phyloP scores from a whole-genome alignment of 2,329 filamentous ascomycete genomes.

The Macrophomina pseudophaseolina region DNA sequence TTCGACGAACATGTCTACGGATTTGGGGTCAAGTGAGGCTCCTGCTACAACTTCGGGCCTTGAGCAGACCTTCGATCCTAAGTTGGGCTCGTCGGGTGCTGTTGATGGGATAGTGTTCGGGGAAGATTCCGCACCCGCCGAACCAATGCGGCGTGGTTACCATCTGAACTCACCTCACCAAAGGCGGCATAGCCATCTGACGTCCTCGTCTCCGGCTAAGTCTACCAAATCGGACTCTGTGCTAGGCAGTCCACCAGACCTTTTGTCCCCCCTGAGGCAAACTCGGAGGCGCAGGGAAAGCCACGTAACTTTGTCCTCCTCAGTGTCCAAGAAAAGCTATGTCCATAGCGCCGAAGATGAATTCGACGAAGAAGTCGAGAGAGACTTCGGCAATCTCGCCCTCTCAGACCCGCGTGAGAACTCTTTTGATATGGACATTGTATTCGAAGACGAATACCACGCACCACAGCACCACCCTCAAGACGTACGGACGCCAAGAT shows the following conservation, averaged over 20 bases:
- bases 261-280: background rate
- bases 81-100: background rate
- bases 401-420: slow-evolving; percentile 4
- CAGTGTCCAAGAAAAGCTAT: slow-evolving; percentile 47
- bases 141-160: background rate
- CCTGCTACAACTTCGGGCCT: background rate
- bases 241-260: slow-evolving; percentile 29
- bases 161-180: slow-evolving; percentile 34
- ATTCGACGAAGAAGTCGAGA: slow-evolving; percentile 55
- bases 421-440: slow-evolving; percentile 19
- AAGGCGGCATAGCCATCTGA: slow-evolving; percentile 39
- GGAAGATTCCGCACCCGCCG: slow-evolving; percentile 31
- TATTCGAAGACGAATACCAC: slow-evolving; percentile 14
- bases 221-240: background rate
- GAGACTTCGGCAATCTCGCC: slow-evolving; percentile 26
- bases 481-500: background rate
- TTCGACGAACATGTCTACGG: background rate
- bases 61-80: slow-evolving; percentile 3
- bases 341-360: slow-evolving; percentile 41
- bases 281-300: slow-evolving; percentile 36
- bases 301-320: slow-evolving; percentile 47
- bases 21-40: slow-evolving; percentile 6
- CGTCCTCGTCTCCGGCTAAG: slow-evolving; percentile 9
- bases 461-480: slow-evolving; percentile 22
- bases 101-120: slow-evolving; percentile 31